These are phyloP conservation scores for Xylariaceae sp. DNA, from an alignment of 2,329 filamentous ascomycete species.

Conservation along the genomic window DNA sequence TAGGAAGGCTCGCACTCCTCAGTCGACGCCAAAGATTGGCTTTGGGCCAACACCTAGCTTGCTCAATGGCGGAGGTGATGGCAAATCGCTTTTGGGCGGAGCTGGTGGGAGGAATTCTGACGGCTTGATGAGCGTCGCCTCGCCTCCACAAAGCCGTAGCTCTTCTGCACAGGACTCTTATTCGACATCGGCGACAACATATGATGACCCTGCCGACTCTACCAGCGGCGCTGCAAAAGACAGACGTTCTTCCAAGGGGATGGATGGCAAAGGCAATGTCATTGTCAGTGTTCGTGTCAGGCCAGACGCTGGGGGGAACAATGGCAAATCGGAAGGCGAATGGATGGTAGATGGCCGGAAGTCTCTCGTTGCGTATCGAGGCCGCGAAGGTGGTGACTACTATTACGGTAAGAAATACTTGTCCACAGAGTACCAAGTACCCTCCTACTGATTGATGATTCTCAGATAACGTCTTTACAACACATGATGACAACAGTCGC, in stretches of 20 bases:
- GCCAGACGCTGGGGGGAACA: slow-evolving; percentile 68
- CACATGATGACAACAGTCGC: slow-evolving; percentile 87
- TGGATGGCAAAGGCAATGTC: slow-evolving; percentile 87
- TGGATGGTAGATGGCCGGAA: slow-evolving; percentile 89
- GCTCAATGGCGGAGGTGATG: slow-evolving; percentile 74
- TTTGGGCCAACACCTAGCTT: slow-evolving; percentile 65
- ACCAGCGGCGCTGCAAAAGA: slow-evolving; percentile 35
- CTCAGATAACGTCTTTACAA: slow-evolving; percentile 96
- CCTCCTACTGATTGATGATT: slow-evolving; percentile 8
- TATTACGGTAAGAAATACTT: slow-evolving; percentile 66
- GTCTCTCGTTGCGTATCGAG: slow-evolving; percentile 76
- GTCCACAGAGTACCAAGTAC: slow-evolving; percentile 10
- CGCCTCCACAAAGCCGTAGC: slow-evolving; percentile 81
- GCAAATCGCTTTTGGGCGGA: slow-evolving; percentile 63
- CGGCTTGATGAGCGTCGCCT: slow-evolving; percentile 71
- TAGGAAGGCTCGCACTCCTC: slow-evolving; percentile 52
- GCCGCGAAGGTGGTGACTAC: slow-evolving; percentile 89
- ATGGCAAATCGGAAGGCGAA: slow-evolving; percentile 65
- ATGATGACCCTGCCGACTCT: slow-evolving; percentile 70
- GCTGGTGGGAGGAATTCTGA: slow-evolving; percentile 65
- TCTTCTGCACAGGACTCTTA: slow-evolving; percentile 92
- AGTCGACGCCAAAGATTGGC: slow-evolving; percentile 49
- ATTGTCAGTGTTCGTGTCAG: slow-evolving; percentile 91
- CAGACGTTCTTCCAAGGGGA: slow-evolving; percentile 48
- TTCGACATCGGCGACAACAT: slow-evolving; percentile 83